Evolutionary conservation across 2,329 filamentous ascomycete species (phyloP).

Genomic region (Penicillium sp.): DNA sequence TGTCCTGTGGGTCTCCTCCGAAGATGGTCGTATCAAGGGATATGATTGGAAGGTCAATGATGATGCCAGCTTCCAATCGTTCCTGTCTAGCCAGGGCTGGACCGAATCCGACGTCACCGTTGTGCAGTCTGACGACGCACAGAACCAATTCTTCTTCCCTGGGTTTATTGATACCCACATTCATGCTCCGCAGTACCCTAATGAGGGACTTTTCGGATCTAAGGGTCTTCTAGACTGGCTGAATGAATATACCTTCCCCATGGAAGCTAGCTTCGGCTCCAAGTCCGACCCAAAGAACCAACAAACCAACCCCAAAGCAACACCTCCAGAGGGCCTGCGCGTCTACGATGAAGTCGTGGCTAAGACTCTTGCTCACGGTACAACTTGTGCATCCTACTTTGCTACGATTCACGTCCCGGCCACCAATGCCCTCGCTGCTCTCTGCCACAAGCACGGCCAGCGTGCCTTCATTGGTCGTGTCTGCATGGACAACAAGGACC

Average conservation of each 20-base stretch:
- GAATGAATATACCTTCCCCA: conserved; percentile 90
- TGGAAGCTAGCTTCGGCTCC: conserved; percentile 74
- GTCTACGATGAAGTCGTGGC: conserved; percentile 80
- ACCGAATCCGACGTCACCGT: conserved; percentile 3
- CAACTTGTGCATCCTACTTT: conserved; percentile 90
- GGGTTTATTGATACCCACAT: conserved; percentile 77
- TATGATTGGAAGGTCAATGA: conserved; percentile 15
- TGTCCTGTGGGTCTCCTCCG: conserved; percentile 10
- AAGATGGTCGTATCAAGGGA: conserved; percentile 10
- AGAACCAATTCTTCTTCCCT: conserved; percentile 51
- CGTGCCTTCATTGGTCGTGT: conserved; percentile 88
- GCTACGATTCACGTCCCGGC: conserved; percentile 84
- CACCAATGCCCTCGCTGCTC: conserved; percentile 84
- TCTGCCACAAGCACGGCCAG: conserved; percentile 79
- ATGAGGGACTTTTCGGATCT: conserved; percentile 90
- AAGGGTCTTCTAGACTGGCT: conserved; percentile 93
- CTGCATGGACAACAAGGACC: conserved; percentile 77
- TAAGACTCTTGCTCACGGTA: conserved; percentile 84
- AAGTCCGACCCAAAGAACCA: conserved; percentile 18
- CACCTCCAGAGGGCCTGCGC: conserved; percentile 28
- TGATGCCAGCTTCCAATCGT: conserved; percentile 18
- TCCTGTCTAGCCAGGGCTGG: conserved; percentile 18
- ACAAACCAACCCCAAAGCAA: conserved; percentile 21
- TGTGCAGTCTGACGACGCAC: conserved; percentile 39
- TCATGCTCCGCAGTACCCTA: conserved; percentile 93